Base-by-base conservation (phyloP, 371 early-diverging fungal species). In the Mortierella sp. region DNA sequence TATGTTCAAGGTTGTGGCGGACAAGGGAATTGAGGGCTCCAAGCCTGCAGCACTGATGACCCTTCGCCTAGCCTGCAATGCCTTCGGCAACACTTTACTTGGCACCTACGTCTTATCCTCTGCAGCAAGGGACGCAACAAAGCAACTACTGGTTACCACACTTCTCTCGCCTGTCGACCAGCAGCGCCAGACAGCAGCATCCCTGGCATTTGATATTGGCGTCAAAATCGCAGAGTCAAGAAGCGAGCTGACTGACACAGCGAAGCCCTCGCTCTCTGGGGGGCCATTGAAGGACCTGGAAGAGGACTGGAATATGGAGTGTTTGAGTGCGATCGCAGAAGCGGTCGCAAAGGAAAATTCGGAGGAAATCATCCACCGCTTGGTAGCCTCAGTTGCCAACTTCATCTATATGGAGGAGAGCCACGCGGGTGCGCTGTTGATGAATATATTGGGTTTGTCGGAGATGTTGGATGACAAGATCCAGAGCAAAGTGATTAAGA, bases 251-350 rank as follows among this genome's bases (percentile, higher is more conserved):
- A 62, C 60, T 21, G 84, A 84, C 43, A 79, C 82, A n/a, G 44
- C 79, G 2, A 67, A 79, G 4, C 81, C 82, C 26, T 57, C 61
- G 17, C 49, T 73, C 48, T 72, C 69, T 0, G 69, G 70, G 4
- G 64, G 60, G 4, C 50, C 54, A 2, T 72, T 84, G 41, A 66
- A 58, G 17, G 82, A 84, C 5, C 56, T 80, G 23, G 88, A 88
- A 57, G 91, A 89, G 63, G 91, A 90, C 49, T 93, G 93, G 93
- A 76, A 81, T 27, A 79, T 84, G 14, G 91, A 91, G 57, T 61
- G 90, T 37, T 76, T 86, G 9, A 89, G 90, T 42, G 93, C 91
- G 0, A 79, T 89, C 21, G 70, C 82, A 17, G 84, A 85, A 41
- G 90, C 88, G 14, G 60, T 93, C 21, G 79, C 82, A 27, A 84